Evolutionary conservation across 352 stramenopile species (phyloP), one percentile per base, ranked within the genome.

Genomic region (Phytophthora ohioensis): DNA sequence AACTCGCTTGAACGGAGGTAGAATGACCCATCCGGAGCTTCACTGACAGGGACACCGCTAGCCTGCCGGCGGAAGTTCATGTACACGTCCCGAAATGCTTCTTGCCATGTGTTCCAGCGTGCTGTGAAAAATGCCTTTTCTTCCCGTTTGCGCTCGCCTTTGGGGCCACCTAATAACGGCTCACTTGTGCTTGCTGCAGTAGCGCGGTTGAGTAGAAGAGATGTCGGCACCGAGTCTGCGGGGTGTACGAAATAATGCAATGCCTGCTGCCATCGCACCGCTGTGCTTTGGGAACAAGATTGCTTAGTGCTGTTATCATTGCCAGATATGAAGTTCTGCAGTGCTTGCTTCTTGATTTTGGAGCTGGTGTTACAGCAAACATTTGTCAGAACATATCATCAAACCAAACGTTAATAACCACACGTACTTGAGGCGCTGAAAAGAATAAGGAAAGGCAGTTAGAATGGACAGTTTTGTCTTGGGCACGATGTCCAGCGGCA

Each of bases 191-290:
- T 78, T 13, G 58, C 42, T n/a, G 52, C 51, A 15, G 62, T 65
- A 31, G 83, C 67, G 47, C 77, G 77, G 38, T 75, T 84, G n/a
- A 84, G 51, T 13, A 81, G 73, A n/a, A 91, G 69, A 9, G 74
- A 91, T 11, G 78, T 61, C 9, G 87, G 85, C 3, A 93, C 56
- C 0, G 82, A 39, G 4, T 84, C 71, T 31, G 80, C 84, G 9
- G 87, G 87, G 39, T 93, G 78, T n/a, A 78, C 66, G 47, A 89
- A 94, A 57, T 92, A 93, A 34, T 85, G 80, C 45, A 91, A 73
- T 6, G 83, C 80, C 34, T 79, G 71, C 7, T 92, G 77, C 87
- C 87, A 94, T 41, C 73, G 81, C n/a, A 89, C 64, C 9, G 76
- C 75, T 56, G 71, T 56, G 27, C 17, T 72, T 43, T 57, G 60